These are phyloP conservation scores for Metschnikowia bowlesiae DNA, from an alignment of 805 yeast genomes.

Conservation along the genomic window DNA sequence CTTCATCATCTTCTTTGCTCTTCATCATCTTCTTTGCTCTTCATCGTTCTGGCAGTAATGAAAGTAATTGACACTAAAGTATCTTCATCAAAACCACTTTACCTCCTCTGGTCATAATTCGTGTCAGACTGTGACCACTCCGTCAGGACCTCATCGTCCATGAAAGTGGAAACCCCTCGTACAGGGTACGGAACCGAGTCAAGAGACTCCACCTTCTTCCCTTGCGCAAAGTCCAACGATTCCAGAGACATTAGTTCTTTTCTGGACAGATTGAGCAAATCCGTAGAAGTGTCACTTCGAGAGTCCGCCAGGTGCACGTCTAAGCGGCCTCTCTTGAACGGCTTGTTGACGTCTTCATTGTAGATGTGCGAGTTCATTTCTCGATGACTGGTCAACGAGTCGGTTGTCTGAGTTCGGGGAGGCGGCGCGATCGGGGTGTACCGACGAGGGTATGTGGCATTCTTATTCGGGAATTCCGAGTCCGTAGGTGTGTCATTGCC, in stretches of 20 bases:
- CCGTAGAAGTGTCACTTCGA: background rate
- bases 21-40: no score
- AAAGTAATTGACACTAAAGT: no score
- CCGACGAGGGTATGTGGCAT: background rate
- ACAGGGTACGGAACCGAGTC: conserved; percentile 14
- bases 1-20: no score
- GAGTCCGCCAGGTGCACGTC: conserved; percentile 1
- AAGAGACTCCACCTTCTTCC: background rate
- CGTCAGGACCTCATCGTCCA: background rate
- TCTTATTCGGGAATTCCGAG: background rate
- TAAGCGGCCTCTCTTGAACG: background rate
- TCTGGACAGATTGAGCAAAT: background rate
- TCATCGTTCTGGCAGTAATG: no score
- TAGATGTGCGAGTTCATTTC: conserved; percentile 1
- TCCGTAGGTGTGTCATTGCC: background rate
- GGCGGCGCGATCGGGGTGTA: background rate
- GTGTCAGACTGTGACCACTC: background rate
- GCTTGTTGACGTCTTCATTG: background rate
- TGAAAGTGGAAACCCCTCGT: conserved; percentile 17
- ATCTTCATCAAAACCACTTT: no score
- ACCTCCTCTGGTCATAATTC: background rate
- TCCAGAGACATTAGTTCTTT: background rate
- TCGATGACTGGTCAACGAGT: conserved; percentile 2
- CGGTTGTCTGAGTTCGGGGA: background rate
- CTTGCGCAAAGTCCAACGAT: background rate